A percentile compares a stretch with the other conserved stretches of the same genome.
These are phyloP conservation scores for Pistacia vera DNA, from an alignment of 345 rosid species.

Conservation along the genomic window DNA sequence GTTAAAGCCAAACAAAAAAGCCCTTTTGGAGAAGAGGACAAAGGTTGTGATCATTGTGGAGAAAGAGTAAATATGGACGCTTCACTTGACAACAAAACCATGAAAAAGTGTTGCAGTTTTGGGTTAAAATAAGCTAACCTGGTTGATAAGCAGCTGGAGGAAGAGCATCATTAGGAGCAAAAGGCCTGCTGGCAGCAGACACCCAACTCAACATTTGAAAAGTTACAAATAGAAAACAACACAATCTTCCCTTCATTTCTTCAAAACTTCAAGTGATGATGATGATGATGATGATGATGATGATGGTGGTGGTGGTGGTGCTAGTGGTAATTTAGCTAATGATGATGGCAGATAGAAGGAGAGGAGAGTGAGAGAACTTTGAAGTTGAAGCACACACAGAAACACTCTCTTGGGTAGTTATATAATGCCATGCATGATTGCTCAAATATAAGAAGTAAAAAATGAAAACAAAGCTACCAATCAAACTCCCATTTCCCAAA, in stretches of 20 bases:
- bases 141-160: constrained; percentile 27
- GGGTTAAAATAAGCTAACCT: constrained; percentile 33
- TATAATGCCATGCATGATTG: constrained; percentile 21
- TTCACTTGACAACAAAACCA: neutral
- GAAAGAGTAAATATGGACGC: neutral
- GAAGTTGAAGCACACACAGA: constrained; percentile 10
- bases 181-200: constrained; percentile 51
- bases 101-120: too few species aligned
- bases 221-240: constrained; percentile 37
- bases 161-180: constrained; percentile 40
- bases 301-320: too few species aligned
- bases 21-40: too few species aligned
- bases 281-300: neutral
- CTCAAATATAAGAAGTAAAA: constrained; percentile 12
- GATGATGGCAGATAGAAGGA: constrained; percentile 8
- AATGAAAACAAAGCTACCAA: neutral
- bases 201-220: constrained; percentile 43
- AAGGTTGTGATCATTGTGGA: too few species aligned
- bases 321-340: neutral
- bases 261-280: constrained; percentile 32
- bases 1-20: too few species aligned
- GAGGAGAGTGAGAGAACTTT: constrained; percentile 5
- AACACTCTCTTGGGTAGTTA: neutral
- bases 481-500: constrained; percentile 30
- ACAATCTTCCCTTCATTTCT: constrained; percentile 39